Evolutionary conservation across 164 flowering plant genomes (phyloP).

Genomic region (Kalanchoe fedtschenkoi): DNA sequence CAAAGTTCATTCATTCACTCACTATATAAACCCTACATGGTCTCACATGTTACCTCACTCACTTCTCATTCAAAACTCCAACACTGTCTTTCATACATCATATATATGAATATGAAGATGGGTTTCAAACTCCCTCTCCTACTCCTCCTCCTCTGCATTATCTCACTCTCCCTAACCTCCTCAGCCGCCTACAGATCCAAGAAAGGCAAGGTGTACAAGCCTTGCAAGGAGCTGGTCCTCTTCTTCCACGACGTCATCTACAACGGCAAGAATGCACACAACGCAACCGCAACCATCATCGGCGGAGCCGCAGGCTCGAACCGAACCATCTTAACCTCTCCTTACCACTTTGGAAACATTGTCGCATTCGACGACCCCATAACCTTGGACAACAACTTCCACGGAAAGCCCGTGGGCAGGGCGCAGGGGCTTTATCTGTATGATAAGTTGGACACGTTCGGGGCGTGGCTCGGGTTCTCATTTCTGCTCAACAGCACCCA

Average conservation of each 20-base stretch:
- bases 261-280: conserved; percentile 27
- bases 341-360: conserved; percentile 46
- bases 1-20: too few relatives aligned
- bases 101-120: not conserved
- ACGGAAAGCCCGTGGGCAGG: conserved; percentile 48
- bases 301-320: conserved; percentile 23
- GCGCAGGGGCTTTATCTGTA: conserved; percentile 70
- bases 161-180: not conserved
- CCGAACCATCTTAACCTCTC: conserved; percentile 15
- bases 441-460: conserved; percentile 17
- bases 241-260: conserved; percentile 40
- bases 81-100: too few relatives aligned
- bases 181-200: not conserved
- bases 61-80: too few relatives aligned
- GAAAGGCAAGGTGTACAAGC: conserved; percentile 12
- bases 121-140: not conserved
- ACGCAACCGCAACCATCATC: conserved; percentile 32
- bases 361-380: conserved; percentile 78
- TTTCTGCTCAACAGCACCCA: conserved; percentile 26
- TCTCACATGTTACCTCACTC: too few relatives aligned
- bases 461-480: conserved; percentile 36
- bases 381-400: conserved; percentile 45
- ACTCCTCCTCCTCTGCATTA: conserved; percentile 6
- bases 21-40: too few relatives aligned
- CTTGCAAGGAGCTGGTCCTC: conserved; percentile 30